Base-by-base conservation (phyloP, 352 stramenopile genomes). In the Halophytophthora polymorphica region DNA sequence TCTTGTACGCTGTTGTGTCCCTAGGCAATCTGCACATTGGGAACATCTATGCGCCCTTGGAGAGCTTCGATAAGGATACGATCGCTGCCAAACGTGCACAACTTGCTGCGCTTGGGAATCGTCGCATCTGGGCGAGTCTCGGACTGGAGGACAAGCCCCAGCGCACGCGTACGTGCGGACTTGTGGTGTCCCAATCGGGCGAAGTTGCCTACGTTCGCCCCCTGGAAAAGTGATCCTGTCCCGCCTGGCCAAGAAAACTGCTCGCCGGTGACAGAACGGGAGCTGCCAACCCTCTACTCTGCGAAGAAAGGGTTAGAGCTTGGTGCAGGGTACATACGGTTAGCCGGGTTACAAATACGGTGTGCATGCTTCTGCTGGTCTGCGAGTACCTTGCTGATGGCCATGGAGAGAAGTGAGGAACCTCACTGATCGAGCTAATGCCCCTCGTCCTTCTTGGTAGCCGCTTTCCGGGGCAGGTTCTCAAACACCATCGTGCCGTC, bases 91-190 rank as follows among this genome's bases (percentile, higher is more conserved):
- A 93, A 45, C 81, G 83, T 15, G 78, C 81, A 11, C 78, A 92
- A 50, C 64, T 94, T 6, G 64, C 77, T 28, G 78, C 77, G 25
- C 61, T 91, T 3, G 79, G 75, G 28, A 94, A 92, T 31, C 78
- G 80, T 12, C 76, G 83, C 17, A 91, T 94, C 35, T 94, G 83
- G 83, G 77, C 83, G 37, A 94, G 79, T 45, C 69, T 94, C 11
- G 83, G 83, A n/a, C 57, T 94, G 5, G 76, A 92, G 54, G 83
- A 93, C 50, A 90, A 90, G 49, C 57, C 63, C 3, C 72, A 81
- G 40, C 69, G 76, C 4, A 72, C 71, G 14, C 74, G 77, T 3
- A 42, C 61, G 12, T 85, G 68, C 38, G 83, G 82, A 3, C 59
- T 90, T 29, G 75, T 94, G 33, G 69, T 91, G 12, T 86, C 79